These are phyloP conservation scores for Stereocaulon alpinum DNA, from an alignment of 495 filamentous ascomycete species.

Conservation along the genomic window DNA sequence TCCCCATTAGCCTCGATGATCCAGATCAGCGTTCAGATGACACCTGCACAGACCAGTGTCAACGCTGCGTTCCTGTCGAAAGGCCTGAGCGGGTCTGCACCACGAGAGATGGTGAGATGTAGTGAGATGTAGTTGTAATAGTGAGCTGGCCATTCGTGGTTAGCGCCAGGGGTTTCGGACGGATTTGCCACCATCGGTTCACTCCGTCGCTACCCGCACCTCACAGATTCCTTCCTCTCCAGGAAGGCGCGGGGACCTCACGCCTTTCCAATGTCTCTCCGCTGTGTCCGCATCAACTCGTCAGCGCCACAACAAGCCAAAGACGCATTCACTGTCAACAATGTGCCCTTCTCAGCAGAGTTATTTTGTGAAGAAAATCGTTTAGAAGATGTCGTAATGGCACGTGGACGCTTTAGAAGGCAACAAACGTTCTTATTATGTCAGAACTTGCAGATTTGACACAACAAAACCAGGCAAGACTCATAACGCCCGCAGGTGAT, in stretches of 20 bases:
- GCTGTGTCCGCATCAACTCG: neutral
- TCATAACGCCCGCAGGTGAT: constrained; percentile 11
- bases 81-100: constrained; percentile 7
- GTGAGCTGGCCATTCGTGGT: neutral
- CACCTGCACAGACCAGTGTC: neutral
- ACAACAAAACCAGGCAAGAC: constrained; percentile 8
- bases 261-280: neutral
- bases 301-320: constrained; percentile 1
- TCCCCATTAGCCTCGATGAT: neutral
- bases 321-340: neutral
- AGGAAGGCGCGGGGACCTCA: neutral
- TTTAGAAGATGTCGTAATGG: neutral
- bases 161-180: neutral
- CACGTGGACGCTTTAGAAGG: constrained; percentile 9
- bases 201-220: constrained; percentile 2
- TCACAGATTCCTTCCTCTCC: neutral
- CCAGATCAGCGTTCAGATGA: neutral
- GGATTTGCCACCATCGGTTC: neutral
- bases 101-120: neutral
- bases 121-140: neutral
- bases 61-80: neutral
- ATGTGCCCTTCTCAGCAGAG: neutral
- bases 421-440: constrained; percentile 9
- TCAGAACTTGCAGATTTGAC: constrained; percentile 5
- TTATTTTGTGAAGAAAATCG: neutral